Base-by-base conservation (phyloP, 805 yeast genomes). In the Kluyveromyces nonfermentans region DNA sequence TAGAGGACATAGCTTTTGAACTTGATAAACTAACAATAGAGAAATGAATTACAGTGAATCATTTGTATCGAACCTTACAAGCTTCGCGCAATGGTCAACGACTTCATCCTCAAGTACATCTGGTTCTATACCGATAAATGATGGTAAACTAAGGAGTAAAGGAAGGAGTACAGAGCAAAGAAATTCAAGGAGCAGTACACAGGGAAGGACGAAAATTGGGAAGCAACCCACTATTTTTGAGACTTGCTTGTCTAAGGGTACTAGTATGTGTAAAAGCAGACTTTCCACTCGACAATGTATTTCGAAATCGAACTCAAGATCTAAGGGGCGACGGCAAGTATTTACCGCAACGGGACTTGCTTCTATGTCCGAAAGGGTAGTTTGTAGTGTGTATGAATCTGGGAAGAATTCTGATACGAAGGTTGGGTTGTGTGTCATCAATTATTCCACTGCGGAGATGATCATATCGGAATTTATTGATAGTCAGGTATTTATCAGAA, bases 401-500 rank as follows among this genome's bases (percentile, higher is more conserved):
- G 46, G 59, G 3, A 57, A 52, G 31, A 48, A 52, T 33, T 54
- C 59, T 5, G 48, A 48, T 3, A 50, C 64, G 2, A 48, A 51
- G 22, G 63, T 73, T 7, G 77, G 76, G 2, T 41, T 71, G 4
- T 69, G 73, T 37, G 59, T 70, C 34, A 43, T 70, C 4, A 59
- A 67, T 41, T 52, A 63, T 12, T 61, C 55, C 30, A 67, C 70
- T 0, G 74, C 73, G 4, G 64, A 59, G 31, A 44, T 72, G 45
- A 57, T 56, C 2, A 42, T 69, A 16, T 61, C 70, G 12, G 65
- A 63, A 12, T 56, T 67, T 12, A 54, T 63, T 16, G 78, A 73
- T 49, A 67, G 77, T 0, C 74, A 68, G 47, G 71, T 74, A 0
- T 71, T 61, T 44, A 70, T 71, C 2, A 55, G 75, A 37, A 69